Evolutionary conservation across 192 early-diverging fungal genomes (phyloP).

Genomic region (Entophlyctis helioformis): DNA sequence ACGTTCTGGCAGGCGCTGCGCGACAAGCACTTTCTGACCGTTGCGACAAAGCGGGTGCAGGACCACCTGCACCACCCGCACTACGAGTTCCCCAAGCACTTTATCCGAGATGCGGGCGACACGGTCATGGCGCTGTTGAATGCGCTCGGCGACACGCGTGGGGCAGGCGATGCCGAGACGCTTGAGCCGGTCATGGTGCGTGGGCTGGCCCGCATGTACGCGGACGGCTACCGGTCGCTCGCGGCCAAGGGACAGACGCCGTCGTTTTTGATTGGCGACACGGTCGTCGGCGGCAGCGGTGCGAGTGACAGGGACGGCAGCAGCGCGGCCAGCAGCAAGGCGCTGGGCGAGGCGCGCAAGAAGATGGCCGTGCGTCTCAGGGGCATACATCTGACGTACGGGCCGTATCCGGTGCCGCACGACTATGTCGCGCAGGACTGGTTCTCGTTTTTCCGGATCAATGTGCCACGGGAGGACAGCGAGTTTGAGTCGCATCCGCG

Average conservation of each 20-base stretch:
- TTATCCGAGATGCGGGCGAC: conserved; percentile 9
- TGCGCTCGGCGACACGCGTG: conserved; percentile 6
- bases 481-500: conserved; percentile 15
- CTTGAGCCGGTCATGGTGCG: conserved; percentile 11
- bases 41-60: conserved; percentile 13
- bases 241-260: conserved; percentile 1
- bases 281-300: conserved; percentile 6
- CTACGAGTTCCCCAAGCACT: conserved; percentile 21
- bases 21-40: conserved; percentile 21
- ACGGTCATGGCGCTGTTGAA: conserved; percentile 4
- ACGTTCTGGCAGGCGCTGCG: conserved; percentile 17
- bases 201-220: conserved; percentile 13
- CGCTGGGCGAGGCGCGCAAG: too few species aligned
- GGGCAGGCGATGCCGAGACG: conserved; percentile 1
- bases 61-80: conserved; percentile 16
- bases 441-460: conserved; percentile 18
- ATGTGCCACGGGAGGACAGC: conserved; percentile 16
- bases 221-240: conserved; percentile 4
- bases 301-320: too few species aligned
- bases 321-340: too few species aligned
- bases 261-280: conserved; percentile 1
- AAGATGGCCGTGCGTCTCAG: too few species aligned
- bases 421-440: conserved; percentile 28
- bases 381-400: conserved; percentile 26
- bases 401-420: conserved; percentile 26